Conservation (phyloP, 192 early-diverging fungal genomes). For the Jimgerdemannia lactiflua region DNA sequence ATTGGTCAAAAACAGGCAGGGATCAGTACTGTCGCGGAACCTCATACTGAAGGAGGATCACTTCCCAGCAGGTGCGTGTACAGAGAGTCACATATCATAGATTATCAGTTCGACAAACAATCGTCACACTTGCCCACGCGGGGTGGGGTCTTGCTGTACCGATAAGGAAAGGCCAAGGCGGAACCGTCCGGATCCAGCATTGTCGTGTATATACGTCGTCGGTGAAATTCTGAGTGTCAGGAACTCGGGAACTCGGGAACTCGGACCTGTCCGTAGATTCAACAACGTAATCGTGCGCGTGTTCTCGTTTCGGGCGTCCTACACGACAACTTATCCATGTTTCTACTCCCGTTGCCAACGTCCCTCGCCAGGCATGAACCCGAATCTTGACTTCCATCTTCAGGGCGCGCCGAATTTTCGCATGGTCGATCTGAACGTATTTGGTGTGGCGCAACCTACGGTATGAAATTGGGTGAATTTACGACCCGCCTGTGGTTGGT, state of each 20-base stretch:
- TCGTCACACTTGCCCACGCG: too few relatives aligned
- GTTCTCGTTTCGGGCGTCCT: neutral
- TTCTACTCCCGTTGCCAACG: too few relatives aligned
- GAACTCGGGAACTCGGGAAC: too few relatives aligned
- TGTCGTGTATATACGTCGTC: too few relatives aligned
- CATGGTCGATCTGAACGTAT: slow-evolving; percentile 52
- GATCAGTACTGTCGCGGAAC: slow-evolving; percentile 48
- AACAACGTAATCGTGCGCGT: neutral
- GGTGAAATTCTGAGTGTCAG: too few relatives aligned
- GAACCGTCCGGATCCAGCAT: too few relatives aligned
- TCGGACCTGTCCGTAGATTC: too few relatives aligned
- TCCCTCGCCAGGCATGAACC: slow-evolving; percentile 22
- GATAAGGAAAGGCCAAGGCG: too few relatives aligned
- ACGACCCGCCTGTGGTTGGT: neutral
- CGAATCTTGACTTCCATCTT: slow-evolving; percentile 53
- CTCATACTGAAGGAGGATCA: slow-evolving; percentile 61
- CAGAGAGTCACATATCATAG: too few relatives aligned
- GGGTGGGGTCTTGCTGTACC: too few relatives aligned
- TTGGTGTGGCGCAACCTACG: slow-evolving; percentile 64
- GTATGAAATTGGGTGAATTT: slow-evolving; percentile 15
- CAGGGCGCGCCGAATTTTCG: slow-evolving; percentile 70
- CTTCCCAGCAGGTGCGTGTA: slow-evolving; percentile 31
- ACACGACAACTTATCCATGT: too few relatives aligned
- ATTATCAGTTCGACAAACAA: too few relatives aligned
- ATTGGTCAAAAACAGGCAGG: slow-evolving; percentile 43